A percentile compares a stretch with the other conserved stretches of the same genome.
Evolutionary conservation across 805 yeast species (phyloP).

Genomic region (Cyberlindnera nakhonratchasimensis): DNA sequence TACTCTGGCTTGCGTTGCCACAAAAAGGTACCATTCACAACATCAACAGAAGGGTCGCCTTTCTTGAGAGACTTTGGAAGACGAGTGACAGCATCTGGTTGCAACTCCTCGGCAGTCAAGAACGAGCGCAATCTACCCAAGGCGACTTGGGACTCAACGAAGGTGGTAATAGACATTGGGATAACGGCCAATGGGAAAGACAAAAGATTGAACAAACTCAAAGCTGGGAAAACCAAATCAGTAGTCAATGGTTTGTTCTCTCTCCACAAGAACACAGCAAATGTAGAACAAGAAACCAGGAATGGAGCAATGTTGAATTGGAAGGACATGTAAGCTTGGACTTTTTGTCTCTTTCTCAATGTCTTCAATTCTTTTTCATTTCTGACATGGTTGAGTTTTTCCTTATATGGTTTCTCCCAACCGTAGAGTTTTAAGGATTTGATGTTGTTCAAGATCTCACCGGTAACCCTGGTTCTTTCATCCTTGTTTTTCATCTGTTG

Average conservation of each 20-base stretch:
- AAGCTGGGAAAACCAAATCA: slow-evolving; percentile 89
- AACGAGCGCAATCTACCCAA: slow-evolving; percentile 69
- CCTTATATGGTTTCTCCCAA: slow-evolving; percentile 88
- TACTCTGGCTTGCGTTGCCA: slow-evolving; percentile 74
- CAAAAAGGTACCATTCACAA: slow-evolving; percentile 66
- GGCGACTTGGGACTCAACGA: slow-evolving; percentile 89
- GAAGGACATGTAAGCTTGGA: slow-evolving; percentile 67
- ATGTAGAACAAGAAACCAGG: slow-evolving; percentile 84
- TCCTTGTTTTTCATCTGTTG: slow-evolving; percentile 88
- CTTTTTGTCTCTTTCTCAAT: slow-evolving; percentile 67
- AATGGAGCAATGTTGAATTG: slow-evolving; percentile 87
- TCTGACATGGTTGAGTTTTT: slow-evolving; percentile 74
- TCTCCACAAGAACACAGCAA: slow-evolving; percentile 69
- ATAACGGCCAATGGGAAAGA: slow-evolving; percentile 89
- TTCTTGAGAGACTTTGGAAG: slow-evolving; percentile 42
- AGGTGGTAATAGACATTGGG: slow-evolving; percentile 83
- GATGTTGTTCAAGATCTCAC: slow-evolving; percentile 86
- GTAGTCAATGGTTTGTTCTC: slow-evolving; percentile 69
- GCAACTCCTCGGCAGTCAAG: slow-evolving; percentile 74
- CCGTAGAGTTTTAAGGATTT: slow-evolving; percentile 91
- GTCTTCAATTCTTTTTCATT: slow-evolving; percentile 81
- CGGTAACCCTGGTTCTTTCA: slow-evolving; percentile 82
- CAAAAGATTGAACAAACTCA: slow-evolving; percentile 81
- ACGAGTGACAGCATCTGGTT: slow-evolving; percentile 65
- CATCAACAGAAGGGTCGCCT: slow-evolving; percentile 67